These are phyloP conservation scores for Teunomyces pallodes DNA, from an alignment of 805 yeast genomes.

Conservation along the genomic window DNA sequence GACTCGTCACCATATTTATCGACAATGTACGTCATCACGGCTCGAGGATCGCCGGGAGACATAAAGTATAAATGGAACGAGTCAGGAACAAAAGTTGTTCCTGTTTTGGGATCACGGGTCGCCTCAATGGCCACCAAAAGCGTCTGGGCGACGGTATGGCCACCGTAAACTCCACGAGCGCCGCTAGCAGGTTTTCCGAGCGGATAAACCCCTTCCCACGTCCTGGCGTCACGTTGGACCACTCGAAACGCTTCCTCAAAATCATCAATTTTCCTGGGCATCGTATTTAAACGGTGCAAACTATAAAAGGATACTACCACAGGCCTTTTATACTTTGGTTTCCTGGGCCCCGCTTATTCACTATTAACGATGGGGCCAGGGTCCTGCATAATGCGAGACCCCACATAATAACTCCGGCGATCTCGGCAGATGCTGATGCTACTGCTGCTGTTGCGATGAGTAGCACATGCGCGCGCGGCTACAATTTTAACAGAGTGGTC, in stretches of 20 bases:
- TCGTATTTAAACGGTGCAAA: background rate
- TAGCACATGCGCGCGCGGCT: too few relatives aligned
- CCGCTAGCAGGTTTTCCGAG: conserved; percentile 36
- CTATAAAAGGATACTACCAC: too few relatives aligned
- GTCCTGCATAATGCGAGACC: background rate
- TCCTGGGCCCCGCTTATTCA: too few relatives aligned
- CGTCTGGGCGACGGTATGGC: conserved; percentile 65
- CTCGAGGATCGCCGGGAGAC: conserved; percentile 46
- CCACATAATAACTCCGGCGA: too few relatives aligned
- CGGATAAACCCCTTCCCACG: conserved; percentile 33
- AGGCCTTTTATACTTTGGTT: too few relatives aligned
- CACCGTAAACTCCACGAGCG: conserved; percentile 71
- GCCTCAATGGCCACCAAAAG: conserved; percentile 57
- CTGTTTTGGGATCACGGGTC: conserved; percentile 17
- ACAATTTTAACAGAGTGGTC: background rate
- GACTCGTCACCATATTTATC: conserved; percentile 15
- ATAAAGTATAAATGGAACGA: conserved; percentile 65
- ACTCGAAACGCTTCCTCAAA: conserved; percentile 35
- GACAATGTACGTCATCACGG: conserved; percentile 54
- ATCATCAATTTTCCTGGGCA: conserved; percentile 9
- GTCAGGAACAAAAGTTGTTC: conserved; percentile 43
- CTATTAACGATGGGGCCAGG: too few relatives aligned
- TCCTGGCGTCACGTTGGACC: conserved; percentile 19
- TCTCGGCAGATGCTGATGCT: too few relatives aligned
- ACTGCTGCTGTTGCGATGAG: too few relatives aligned